Evolutionary conservation across 768 basidiomycete genomes (phyloP).

Genomic region (Paxillus involutus): DNA sequence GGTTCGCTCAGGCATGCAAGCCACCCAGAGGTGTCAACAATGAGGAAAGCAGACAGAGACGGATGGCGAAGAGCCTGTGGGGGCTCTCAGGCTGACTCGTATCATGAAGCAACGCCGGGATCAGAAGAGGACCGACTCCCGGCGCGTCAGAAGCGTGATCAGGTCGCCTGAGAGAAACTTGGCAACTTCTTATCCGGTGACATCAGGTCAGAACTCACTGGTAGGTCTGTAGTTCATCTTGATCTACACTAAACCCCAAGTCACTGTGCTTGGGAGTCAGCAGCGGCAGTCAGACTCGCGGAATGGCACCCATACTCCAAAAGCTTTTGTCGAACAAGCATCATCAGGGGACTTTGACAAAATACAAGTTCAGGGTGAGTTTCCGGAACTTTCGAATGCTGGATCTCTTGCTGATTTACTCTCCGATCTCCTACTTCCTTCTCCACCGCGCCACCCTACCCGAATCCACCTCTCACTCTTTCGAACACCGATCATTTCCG

Average conservation of each 20-base stretch:
- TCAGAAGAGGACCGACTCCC: too few relatives aligned
- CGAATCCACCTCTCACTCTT: not conserved
- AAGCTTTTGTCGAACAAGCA: constrained; percentile 75
- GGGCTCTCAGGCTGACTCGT: too few relatives aligned
- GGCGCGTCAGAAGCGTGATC: too few relatives aligned
- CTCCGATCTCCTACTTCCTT: not conserved
- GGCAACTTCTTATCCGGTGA: too few relatives aligned
- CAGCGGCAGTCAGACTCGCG: not conserved
- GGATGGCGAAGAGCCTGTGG: too few relatives aligned
- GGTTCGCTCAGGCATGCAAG: too few relatives aligned
- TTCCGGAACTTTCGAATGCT: not conserved
- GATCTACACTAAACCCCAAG: not conserved
- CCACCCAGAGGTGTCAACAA: too few relatives aligned
- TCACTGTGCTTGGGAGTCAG: not conserved
- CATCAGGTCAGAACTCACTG: too few relatives aligned
- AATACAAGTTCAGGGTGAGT: constrained; percentile 81
- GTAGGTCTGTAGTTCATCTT: too few relatives aligned
- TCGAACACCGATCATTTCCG: not conserved
- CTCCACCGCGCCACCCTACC: not conserved
- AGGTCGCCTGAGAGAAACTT: too few relatives aligned
- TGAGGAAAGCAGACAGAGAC: too few relatives aligned
- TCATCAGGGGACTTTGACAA: constrained; percentile 77
- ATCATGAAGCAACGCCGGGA: too few relatives aligned
- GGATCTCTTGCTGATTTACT: not conserved
- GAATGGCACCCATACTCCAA: constrained; percentile 44